Conservation (phyloP, 2,329 filamentous ascomycete genomes). For the Paecilomyces formosus region DNA sequence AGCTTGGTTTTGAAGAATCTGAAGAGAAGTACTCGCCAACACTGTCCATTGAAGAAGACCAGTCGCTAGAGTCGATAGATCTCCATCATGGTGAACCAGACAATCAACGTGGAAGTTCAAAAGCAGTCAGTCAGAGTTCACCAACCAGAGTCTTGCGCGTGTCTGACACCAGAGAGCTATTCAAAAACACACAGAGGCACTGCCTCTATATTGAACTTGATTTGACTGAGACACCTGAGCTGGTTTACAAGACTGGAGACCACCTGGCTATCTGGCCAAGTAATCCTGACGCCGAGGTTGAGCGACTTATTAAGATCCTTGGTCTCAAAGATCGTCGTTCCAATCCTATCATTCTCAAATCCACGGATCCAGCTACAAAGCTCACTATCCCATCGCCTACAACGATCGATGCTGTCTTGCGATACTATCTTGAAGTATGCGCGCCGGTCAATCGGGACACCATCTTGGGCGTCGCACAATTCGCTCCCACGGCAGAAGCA, state of each 20-base stretch:
- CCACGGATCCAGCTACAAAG: conserved; percentile 32
- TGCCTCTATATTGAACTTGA: conserved; percentile 88
- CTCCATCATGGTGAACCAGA: conserved; percentile 87
- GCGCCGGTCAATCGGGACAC: conserved; percentile 90
- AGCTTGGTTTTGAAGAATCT: conserved; percentile 77
- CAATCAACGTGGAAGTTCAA: conserved; percentile 68
- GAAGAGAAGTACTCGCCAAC: conserved; percentile 84
- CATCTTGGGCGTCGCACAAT: conserved; percentile 69
- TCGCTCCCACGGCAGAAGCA: conserved; percentile 68
- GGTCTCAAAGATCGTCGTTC: conserved; percentile 37
- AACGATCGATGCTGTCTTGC: conserved; percentile 75
- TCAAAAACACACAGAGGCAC: conserved; percentile 71
- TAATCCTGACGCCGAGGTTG: conserved; percentile 78
- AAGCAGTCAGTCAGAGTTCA: conserved; percentile 58
- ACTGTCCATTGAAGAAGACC: conserved; percentile 66
- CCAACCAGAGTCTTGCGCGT: conserved; percentile 83
- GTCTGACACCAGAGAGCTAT: conserved; percentile 69
- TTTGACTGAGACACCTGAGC: conserved; percentile 64
- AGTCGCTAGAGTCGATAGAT: conserved; percentile 61
- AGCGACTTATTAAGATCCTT: conserved; percentile 61
- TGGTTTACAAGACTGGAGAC: conserved; percentile 88
- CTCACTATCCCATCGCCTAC: conserved; percentile 87
- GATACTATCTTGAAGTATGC: conserved; percentile 90
- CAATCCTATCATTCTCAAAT: conserved; percentile 26
- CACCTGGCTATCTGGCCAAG: conserved; percentile 90